Percentiles rank a stretch among this genome's conserved stretches.
These are phyloP conservation scores for Teunomyces aglyptinius DNA, from an alignment of 805 yeast species.

Conservation along the genomic window DNA sequence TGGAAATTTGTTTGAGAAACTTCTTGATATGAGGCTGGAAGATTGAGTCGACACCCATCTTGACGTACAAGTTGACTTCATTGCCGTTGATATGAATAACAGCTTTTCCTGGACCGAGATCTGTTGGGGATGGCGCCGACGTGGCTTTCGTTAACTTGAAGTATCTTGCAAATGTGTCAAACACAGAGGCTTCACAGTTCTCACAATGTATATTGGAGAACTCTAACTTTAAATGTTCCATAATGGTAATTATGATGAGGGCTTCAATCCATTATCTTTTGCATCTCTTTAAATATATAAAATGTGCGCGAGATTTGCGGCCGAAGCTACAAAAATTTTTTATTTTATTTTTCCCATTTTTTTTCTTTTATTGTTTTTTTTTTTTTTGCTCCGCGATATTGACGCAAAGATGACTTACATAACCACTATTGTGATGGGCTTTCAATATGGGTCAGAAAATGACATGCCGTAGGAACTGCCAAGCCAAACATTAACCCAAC, in stretches of 20 bases:
- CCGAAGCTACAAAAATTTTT: not conserved
- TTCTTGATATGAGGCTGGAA: conserved; percentile 17
- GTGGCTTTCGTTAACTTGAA: conserved; percentile 11
- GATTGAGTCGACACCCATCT: conserved; percentile 7
- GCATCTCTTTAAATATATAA: not conserved
- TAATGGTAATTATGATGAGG: conserved; percentile 5
- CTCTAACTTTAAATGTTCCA: conserved; percentile 21
- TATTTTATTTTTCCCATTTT: not conserved
- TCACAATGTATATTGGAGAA: conserved; percentile 55
- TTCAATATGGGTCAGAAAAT: not conserved
- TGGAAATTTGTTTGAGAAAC: conserved; percentile 25
- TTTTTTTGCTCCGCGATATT: not conserved
- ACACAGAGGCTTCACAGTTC: conserved; percentile 46
- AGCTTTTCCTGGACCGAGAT: conserved; percentile 9
- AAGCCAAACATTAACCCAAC: conserved; percentile 43
- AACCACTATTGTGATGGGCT: not conserved
- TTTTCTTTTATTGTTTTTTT: not conserved
- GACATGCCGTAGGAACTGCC: conserved; percentile 19
- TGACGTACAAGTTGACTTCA: conserved; percentile 25
- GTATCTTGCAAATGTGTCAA: conserved; percentile 20
- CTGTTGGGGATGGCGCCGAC: not conserved
- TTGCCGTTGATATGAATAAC: conserved; percentile 21
- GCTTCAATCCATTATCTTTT: not conserved
- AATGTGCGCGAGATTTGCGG: not conserved
- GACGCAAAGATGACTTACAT: not conserved